phyloP scores from a whole-genome alignment of 257 asterid species.

The Oldenlandia corymbosa region DNA sequence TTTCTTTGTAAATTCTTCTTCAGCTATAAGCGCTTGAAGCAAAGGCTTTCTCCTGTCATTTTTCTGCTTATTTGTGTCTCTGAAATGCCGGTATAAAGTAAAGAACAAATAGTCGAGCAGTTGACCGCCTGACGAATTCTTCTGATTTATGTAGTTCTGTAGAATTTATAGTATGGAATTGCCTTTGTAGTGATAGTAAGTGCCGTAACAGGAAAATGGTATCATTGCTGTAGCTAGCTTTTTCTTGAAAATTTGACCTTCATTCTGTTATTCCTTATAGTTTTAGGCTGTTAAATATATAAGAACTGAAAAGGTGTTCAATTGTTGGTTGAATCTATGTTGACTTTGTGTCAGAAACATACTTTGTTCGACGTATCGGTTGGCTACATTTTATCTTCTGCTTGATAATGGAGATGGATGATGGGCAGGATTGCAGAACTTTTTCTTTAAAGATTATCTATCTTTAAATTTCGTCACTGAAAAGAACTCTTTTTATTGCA shows the following conservation, averaged over 20 bases:
- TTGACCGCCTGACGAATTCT: background rate
- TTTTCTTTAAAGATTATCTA: background rate
- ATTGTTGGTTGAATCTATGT: background rate
- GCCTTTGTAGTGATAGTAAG: background rate
- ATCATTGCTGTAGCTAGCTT: too few relatives aligned
- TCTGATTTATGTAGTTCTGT: background rate
- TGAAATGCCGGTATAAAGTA: background rate
- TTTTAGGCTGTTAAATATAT: background rate
- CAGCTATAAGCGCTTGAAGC: background rate
- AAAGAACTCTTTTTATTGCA: constrained; percentile 28
- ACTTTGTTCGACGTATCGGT: background rate
- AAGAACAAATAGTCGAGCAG: background rate
- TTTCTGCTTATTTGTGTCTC: background rate
- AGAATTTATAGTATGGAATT: background rate
- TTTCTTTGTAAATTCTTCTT: background rate
- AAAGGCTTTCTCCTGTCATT: background rate
- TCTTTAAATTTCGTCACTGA: background rate
- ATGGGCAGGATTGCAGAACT: background rate
- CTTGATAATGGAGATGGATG: background rate
- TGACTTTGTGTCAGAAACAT: background rate
- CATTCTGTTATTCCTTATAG: background rate
- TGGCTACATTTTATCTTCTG: background rate
- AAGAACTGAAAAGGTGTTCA: background rate
- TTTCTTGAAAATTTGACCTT: background rate
- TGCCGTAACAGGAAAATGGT: too few relatives aligned